These are phyloP conservation scores for Ochetophila trinervis DNA, from an alignment of 306 rosid species.

Conservation along the genomic window DNA sequence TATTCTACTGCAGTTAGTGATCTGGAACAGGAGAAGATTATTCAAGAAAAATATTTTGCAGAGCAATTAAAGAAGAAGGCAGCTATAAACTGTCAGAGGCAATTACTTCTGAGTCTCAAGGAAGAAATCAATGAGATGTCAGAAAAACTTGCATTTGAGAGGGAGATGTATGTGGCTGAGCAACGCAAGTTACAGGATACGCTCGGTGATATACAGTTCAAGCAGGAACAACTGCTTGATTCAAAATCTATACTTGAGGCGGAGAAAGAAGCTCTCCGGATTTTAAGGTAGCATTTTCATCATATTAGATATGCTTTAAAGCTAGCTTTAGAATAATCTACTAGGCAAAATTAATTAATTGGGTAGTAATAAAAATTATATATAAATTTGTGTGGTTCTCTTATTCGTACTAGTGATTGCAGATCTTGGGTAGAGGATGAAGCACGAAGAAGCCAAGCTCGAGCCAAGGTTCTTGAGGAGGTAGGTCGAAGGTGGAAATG, in stretches of 20 bases:
- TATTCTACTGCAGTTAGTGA: conserved; percentile 49
- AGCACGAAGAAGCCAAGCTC: conserved; percentile 76
- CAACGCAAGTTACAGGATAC: conserved; percentile 42
- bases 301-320: not conserved
- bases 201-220: conserved; percentile 53
- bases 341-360: not conserved
- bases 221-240: conserved; percentile 58
- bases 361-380: too few species aligned
- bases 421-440: conserved; percentile 99
- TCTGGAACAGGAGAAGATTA: conserved; percentile 59
- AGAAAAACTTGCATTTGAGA: conserved; percentile 65
- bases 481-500: conserved; percentile 93
- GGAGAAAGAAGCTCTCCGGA: conserved; percentile 89
- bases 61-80: conserved; percentile 64
- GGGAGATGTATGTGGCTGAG: conserved; percentile 54
- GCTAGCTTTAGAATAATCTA: not conserved
- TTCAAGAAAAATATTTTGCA: conserved; percentile 48
- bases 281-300: conserved; percentile 54
- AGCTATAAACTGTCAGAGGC: conserved; percentile 85
- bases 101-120: conserved; percentile 58
- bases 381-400: not conserved
- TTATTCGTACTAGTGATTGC: conserved; percentile 37
- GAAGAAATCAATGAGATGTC: conserved; percentile 75
- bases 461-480: conserved; percentile 86
- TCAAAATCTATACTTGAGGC: conserved; percentile 76